phyloP scores from a whole-genome alignment of 257 asterid genomes.

The Gardenia jasminoides region DNA sequence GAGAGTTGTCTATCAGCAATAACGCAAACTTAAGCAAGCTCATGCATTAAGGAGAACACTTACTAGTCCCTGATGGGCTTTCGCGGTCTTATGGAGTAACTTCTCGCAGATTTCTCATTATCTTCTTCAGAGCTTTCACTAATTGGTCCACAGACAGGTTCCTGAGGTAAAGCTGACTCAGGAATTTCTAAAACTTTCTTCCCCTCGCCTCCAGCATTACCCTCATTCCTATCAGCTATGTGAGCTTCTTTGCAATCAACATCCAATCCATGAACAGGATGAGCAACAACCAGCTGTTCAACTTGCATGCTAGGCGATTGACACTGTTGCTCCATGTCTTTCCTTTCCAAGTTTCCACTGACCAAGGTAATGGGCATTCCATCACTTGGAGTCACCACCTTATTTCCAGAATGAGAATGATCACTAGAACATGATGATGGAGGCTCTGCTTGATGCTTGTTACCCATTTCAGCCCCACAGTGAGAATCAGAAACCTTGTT shows the following conservation, averaged over 20 bases:
- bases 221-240: conserved; percentile 18
- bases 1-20: not conserved
- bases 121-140: conserved; percentile 50
- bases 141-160: conserved; percentile 18
- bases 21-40: not conserved
- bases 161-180: conserved; percentile 28
- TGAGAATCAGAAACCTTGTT: conserved; percentile 10
- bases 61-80: conserved; percentile 39
- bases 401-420: conserved; percentile 28
- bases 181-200: conserved; percentile 25
- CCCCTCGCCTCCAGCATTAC: conserved; percentile 15
- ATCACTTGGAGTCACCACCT: conserved; percentile 16
- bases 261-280: conserved; percentile 22
- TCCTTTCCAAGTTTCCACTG: conserved; percentile 20
- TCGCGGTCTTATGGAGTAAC: conserved; percentile 33
- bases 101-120: conserved; percentile 32
- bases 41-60: conserved; percentile 26
- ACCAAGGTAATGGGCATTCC: conserved; percentile 13
- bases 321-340: conserved; percentile 23
- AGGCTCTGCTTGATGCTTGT: conserved; percentile 28
- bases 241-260: conserved; percentile 23
- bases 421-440: conserved; percentile 24
- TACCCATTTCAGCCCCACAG: conserved; percentile 25
- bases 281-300: conserved; percentile 19
- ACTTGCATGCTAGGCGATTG: conserved; percentile 29